These are phyloP conservation scores for Firmiana major DNA, from an alignment of 345 rosid species.

Conservation along the genomic window DNA sequence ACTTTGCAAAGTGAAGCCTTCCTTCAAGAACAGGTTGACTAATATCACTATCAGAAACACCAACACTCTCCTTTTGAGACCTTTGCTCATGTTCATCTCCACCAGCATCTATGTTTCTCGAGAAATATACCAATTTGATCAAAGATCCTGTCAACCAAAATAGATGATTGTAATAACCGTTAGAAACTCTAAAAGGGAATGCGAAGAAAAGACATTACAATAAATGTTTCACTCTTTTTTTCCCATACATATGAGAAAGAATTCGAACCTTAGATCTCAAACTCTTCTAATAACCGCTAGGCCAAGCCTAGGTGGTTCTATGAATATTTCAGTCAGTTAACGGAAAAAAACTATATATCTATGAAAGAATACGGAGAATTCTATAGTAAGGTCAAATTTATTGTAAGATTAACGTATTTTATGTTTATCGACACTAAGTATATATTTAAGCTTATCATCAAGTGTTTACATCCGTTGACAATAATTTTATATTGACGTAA, in stretches of 20 bases:
- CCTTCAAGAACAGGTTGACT: slow-evolving; percentile 39
- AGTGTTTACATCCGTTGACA: too few species aligned
- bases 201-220: background rate
- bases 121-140: slow-evolving; percentile 79
- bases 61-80: slow-evolving; percentile 27
- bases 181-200: background rate
- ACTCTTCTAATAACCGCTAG: background rate
- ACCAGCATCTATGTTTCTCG: slow-evolving; percentile 28
- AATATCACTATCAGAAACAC: slow-evolving; percentile 18
- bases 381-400: too few species aligned
- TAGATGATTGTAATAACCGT: background rate
- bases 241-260: background rate
- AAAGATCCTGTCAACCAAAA: slow-evolving; percentile 59
- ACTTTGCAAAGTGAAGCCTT: slow-evolving; percentile 73
- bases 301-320: background rate
- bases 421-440: too few species aligned
- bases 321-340: background rate
- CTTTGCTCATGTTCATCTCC: slow-evolving; percentile 26
- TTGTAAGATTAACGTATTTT: too few species aligned
- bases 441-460: too few species aligned
- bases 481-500: too few species aligned
- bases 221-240: background rate
- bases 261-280: background rate
- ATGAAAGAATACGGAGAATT: background rate
- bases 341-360: background rate